These are phyloP conservation scores for Protea cynaroides DNA, from an alignment of 164 flowering plant genomes.

Conservation along the genomic window DNA sequence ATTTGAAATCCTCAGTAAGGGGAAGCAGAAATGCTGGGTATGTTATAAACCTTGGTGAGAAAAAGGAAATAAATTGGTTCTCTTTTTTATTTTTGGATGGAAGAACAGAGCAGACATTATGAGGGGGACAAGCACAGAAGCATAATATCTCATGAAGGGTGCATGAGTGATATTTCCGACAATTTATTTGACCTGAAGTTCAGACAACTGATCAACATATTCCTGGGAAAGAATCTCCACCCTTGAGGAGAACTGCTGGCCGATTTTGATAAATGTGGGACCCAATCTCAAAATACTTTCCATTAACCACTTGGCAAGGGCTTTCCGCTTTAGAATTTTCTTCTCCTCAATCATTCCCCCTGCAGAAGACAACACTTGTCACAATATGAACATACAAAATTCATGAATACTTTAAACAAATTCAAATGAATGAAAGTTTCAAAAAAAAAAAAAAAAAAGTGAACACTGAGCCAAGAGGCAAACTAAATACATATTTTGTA, in stretches of 20 bases:
- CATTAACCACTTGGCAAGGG: slow-evolving; percentile 90
- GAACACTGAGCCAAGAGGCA: too few relatives aligned
- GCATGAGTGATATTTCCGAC: slow-evolving; percentile 4
- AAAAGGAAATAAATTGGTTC: too few relatives aligned
- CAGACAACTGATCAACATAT: slow-evolving; percentile 94
- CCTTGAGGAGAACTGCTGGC: slow-evolving; percentile 98
- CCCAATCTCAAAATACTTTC: slow-evolving; percentile 91
- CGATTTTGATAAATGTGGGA: slow-evolving; percentile 95
- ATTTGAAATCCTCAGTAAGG: too few relatives aligned
- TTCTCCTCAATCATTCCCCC: slow-evolving; percentile 95
- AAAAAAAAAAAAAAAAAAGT: too few relatives aligned
- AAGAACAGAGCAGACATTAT: too few relatives aligned
- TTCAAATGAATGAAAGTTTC: not conserved
- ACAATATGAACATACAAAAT: slow-evolving; percentile 6
- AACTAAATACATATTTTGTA: too few relatives aligned
- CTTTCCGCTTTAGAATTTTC: slow-evolving; percentile 50
- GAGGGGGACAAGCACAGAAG: too few relatives aligned
- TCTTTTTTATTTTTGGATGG: too few relatives aligned
- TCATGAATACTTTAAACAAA: not conserved
- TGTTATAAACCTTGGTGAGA: too few relatives aligned
- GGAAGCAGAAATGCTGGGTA: too few relatives aligned
- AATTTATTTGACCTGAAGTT: slow-evolving; percentile 67
- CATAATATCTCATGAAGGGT: too few relatives aligned
- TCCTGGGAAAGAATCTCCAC: slow-evolving; percentile 99
- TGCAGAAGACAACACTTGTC: slow-evolving; percentile 23